Evolutionary conservation across 208 protist species (phyloP).

Genomic region (Leishmania major): DNA sequence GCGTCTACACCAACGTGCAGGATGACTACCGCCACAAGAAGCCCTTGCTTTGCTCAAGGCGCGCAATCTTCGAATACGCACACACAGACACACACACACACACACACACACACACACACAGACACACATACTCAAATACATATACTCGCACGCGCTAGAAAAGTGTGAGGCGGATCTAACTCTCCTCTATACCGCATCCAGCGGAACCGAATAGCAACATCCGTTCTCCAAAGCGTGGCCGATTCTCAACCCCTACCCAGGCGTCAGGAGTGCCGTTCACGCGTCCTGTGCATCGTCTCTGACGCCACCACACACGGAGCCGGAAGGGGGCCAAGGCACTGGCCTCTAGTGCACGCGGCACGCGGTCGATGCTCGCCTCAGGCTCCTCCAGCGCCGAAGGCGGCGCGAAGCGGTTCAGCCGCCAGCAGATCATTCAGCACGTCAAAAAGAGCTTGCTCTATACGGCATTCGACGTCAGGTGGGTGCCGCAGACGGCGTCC

Average conservation of each 20-base stretch:
- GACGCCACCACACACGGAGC: neutral
- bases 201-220: neutral
- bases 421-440: slow-evolving; percentile 94
- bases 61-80: neutral
- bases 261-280: neutral
- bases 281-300: neutral
- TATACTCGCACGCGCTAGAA: neutral
- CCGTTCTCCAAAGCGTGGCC: neutral
- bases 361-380: slow-evolving; percentile 26
- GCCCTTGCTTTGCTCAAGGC: neutral
- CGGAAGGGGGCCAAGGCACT: neutral
- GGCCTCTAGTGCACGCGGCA: neutral
- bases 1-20: neutral
- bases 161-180: neutral
- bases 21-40: neutral
- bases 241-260: neutral
- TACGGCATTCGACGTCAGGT: slow-evolving; percentile 91
- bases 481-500: slow-evolving; percentile 85
- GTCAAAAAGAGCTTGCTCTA: slow-evolving; percentile 89
- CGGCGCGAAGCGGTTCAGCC: slow-evolving; percentile 47
- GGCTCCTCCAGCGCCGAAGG: slow-evolving; percentile 29
- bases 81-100: neutral
- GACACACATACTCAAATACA: neutral
- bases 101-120: neutral
- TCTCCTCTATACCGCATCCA: neutral